Evolutionary conservation across 1,139 yeast species (phyloP).

Genomic region (Yamadazyma atlantica): DNA sequence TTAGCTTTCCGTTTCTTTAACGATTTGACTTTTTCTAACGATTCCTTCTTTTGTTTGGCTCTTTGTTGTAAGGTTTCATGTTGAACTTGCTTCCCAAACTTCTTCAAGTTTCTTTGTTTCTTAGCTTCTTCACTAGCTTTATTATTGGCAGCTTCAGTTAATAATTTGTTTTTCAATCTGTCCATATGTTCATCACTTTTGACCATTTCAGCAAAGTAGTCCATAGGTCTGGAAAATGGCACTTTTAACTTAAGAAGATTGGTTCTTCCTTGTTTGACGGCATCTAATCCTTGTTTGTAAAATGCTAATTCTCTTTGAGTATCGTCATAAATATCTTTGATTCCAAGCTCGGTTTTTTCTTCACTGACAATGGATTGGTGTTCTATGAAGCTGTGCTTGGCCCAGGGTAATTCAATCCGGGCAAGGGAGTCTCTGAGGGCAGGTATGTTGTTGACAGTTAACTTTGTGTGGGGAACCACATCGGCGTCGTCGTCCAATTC

Average conservation of each 20-base stretch:
- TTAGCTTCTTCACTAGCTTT: constrained; percentile 93
- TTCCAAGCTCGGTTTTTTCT: constrained; percentile 57
- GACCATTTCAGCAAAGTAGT: constrained; percentile 98
- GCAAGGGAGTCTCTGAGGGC: constrained; percentile 70
- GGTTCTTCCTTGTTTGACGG: constrained; percentile 72
- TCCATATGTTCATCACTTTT: constrained; percentile 99
- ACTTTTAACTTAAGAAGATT: constrained; percentile 65
- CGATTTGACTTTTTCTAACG: constrained; percentile 85
- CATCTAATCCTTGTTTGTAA: constrained; percentile 89
- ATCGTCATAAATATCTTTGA: constrained; percentile 92
- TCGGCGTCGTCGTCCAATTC: constrained; percentile 86
- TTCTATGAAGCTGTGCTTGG: constrained; percentile 70
- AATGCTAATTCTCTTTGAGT: constrained; percentile 72
- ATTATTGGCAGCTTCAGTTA: constrained; percentile 85
- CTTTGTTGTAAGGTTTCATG: constrained; percentile 91
- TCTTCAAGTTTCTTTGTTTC: constrained; percentile 91
- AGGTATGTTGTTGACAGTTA: constrained; percentile 72
- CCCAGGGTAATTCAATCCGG: constrained; percentile 72
- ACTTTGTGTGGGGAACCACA: constrained; percentile 83
- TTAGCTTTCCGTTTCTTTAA: constrained; percentile 84
- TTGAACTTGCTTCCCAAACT: constrained; percentile 97
- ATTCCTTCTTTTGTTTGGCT: constrained; percentile 90
- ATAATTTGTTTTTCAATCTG: constrained; percentile 75
- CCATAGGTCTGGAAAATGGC: constrained; percentile 91
- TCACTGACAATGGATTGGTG: constrained; percentile 73